Base-by-base conservation (phyloP, 2,329 filamentous ascomycete species). In the Pseudogymnoascus pannorum region DNA sequence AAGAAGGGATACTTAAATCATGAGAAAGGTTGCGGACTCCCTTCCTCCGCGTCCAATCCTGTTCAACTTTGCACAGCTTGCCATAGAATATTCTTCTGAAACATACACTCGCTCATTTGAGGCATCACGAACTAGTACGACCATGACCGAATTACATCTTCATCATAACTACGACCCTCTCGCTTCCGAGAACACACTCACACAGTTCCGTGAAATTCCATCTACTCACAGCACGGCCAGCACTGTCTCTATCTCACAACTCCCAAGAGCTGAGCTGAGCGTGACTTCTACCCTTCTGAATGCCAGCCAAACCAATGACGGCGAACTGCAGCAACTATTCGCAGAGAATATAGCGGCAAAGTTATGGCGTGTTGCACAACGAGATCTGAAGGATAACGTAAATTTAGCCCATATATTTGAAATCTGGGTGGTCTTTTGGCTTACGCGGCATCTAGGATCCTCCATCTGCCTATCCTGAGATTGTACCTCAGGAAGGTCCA, bases 401-500 rank as follows among this genome's bases (percentile, higher is more conserved):
- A 58, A 59, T 31, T 51, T 18, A 4, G 11, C 26, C 44, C 26
- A 5, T 31, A 18, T 54, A 31, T 31, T 16, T 54, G n/a, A 18
- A 5, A 9, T n/a, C n/a, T 14, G 5, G 7, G n/a, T 5, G 8
- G 48, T 18, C 18, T 5, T 18, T 6, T 29, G 8, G 18, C 48
- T 51, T 51, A 54, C 26, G 18, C 16, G n/a, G 2, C 24, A 31
- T 54, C 24, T 54, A 54, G 48, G 48, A 54, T 24, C 54, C 62
- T 31, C 66, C 64, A 24, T 51, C 35, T 16, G 60, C 60, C 0
- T 75, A 71, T 33, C 74, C 74, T 1, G 73, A 76, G 60, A 69
- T 63, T 9, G 71, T 74, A 0, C 71, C 70, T 0, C 71, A 72
- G 48, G 57, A 62, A 2, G 73, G 74, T 1, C 38, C 59, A 0